Percentiles rank a stretch among this genome's conserved stretches.
Conservation (phyloP, 208 protist genomes). For the Trichomonas gallinae region DNA sequence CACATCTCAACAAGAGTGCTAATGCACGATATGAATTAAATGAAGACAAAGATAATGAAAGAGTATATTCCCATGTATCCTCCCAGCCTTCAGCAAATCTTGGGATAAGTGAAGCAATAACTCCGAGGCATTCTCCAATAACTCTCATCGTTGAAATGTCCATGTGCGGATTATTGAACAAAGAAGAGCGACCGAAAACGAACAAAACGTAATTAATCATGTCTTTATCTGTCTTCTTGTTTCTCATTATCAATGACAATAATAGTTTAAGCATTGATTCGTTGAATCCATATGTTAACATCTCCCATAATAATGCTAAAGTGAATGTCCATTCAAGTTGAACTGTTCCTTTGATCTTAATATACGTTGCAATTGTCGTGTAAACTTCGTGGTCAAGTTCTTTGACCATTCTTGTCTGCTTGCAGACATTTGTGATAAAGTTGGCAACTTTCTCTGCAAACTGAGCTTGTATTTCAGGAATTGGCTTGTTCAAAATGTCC, state of each 20-base stretch:
- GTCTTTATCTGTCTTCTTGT: not conserved
- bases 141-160: not conserved
- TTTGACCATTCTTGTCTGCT: not conserved
- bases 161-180: not conserved
- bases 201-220: not conserved
- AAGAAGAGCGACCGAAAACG: not conserved
- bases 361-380: not conserved
- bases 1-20: not conserved
- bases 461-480: not conserved
- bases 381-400: not conserved
- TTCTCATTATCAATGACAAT: not conserved
- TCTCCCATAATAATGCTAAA: not conserved
- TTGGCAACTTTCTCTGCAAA: not conserved
- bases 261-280: not conserved
- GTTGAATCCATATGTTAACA: not conserved
- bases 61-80: not conserved
- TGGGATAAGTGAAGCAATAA: not conserved
- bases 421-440: not conserved
- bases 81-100: not conserved
- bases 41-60: not conserved
- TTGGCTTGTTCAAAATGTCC: not conserved
- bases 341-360: not conserved
- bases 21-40: not conserved
- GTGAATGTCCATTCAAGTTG: not conserved
- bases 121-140: not conserved